Conservation (phyloP, 106 monocot species). For the Platanthera guangdongensis region DNA sequence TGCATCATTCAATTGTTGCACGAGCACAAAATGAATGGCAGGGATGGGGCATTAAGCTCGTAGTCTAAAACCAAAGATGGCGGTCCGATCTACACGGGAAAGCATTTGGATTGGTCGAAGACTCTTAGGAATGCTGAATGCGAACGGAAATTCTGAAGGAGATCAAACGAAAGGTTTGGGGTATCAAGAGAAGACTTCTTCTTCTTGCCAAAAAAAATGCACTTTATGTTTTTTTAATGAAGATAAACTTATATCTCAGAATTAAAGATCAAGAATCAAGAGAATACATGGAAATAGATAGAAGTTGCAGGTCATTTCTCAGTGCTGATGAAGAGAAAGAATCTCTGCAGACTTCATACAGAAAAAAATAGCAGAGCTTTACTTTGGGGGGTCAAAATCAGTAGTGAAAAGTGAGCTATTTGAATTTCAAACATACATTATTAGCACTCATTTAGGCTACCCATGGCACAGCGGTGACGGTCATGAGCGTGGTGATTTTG, state of each 20-base stretch:
- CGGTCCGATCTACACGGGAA: background rate
- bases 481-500: too few species aligned
- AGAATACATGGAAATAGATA: background rate
- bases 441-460: too few species aligned
- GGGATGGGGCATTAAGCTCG: background rate
- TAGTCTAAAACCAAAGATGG: background rate
- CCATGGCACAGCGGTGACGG: too few species aligned
- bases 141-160: slow-evolving; percentile 1
- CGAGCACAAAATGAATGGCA: background rate
- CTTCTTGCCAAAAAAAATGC: background rate
- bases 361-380: too few species aligned
- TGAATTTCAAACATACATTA: too few species aligned
- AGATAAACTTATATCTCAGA: background rate
- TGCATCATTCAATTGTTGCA: background rate
- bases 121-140: background rate
- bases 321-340: background rate
- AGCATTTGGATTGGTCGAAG: background rate
- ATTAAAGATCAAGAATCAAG: background rate
- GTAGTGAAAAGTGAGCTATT: too few species aligned
- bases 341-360: too few species aligned
- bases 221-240: background rate
- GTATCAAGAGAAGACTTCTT: background rate
- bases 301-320: background rate
- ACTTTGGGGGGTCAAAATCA: too few species aligned
- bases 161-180: background rate